Evolutionary conservation across 1,139 yeast species (phyloP).

Genomic region (Candida glucosophila): DNA sequence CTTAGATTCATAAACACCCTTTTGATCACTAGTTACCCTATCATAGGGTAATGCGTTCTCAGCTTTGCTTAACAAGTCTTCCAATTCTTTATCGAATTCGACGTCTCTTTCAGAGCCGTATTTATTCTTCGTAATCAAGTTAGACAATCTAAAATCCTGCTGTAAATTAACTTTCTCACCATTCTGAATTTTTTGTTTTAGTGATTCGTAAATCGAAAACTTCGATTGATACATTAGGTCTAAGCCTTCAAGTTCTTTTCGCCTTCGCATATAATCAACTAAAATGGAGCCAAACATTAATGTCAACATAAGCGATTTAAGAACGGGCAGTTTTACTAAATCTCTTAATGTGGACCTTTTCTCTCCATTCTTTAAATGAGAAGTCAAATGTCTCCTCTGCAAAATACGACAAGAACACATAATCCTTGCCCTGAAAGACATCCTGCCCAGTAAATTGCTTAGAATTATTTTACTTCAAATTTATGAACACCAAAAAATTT

Average conservation of each 20-base stretch:
- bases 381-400: background rate
- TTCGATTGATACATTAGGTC: constrained; percentile 22
- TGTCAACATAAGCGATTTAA: constrained; percentile 31
- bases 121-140: constrained; percentile 24
- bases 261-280: constrained; percentile 27
- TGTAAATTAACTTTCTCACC: constrained; percentile 30
- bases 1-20: too few species aligned
- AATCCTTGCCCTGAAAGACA: too few species aligned
- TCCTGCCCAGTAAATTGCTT: too few species aligned
- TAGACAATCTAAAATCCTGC: constrained; percentile 30
- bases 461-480: too few species aligned
- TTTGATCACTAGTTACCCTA: too few species aligned
- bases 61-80: constrained; percentile 23
- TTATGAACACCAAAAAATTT: too few species aligned
- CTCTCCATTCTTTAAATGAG: background rate
- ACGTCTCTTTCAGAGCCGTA: constrained; percentile 26
- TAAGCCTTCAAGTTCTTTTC: constrained; percentile 26
- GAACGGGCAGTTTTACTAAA: constrained; percentile 21
- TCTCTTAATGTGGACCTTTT: constrained; percentile 13
- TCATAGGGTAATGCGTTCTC: too few species aligned
- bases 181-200: constrained; percentile 17
- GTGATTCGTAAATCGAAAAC: constrained; percentile 23
- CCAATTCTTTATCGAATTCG: constrained; percentile 33
- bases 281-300: constrained; percentile 33
- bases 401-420: background rate